Conservation (phyloP, 257 asterid species). For the Solanum virginianum region DNA sequence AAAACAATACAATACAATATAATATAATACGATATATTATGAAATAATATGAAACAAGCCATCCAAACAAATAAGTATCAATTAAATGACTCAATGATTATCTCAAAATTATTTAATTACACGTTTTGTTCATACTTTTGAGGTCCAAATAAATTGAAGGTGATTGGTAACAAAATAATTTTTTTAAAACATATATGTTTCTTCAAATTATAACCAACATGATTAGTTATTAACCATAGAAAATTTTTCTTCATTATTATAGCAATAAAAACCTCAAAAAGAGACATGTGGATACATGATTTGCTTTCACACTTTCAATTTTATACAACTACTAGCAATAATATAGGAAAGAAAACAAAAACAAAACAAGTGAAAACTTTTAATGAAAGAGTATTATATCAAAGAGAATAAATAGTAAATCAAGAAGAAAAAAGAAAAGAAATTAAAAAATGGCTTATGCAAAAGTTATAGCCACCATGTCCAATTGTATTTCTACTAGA, state of each 20-base stretch:
- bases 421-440: neutral
- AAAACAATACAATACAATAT: no score
- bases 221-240: neutral
- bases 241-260: neutral
- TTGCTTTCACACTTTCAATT: neutral
- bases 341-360: no score
- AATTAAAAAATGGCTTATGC: constrained; percentile 11
- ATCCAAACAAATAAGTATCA: no score
- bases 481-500: constrained; percentile 14
- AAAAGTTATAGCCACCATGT: constrained; percentile 10
- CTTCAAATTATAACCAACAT: neutral
- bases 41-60: no score
- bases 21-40: no score
- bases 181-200: neutral
- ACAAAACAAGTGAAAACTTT: neutral
- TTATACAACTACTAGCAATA: neutral
- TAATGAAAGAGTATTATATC: neutral
- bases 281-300: neutral
- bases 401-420: neutral
- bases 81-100: no score
- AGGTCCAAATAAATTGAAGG: no score
- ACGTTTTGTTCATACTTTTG: neutral
- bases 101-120: no score
- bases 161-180: no score
- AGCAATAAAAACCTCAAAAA: neutral